Percentiles rank a stretch among this genome's conserved stretches.
These are phyloP conservation scores for Cladophialophora psammophila DNA, from an alignment of 2,329 filamentous ascomycete genomes.

Conservation along the genomic window DNA sequence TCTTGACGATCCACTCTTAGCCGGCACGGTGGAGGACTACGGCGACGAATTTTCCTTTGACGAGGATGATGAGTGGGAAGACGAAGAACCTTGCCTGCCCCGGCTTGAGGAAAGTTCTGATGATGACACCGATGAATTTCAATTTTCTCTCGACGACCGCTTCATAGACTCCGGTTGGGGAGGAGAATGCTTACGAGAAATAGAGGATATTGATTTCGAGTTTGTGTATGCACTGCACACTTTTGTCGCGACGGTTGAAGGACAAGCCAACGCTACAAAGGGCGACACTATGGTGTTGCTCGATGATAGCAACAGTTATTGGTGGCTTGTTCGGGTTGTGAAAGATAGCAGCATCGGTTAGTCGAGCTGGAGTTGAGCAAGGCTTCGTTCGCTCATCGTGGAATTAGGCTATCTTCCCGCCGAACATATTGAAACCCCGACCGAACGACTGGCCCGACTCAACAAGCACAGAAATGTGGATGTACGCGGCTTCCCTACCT, in stretches of 20 bases:
- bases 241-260: constrained; percentile 96
- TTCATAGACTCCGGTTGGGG: constrained; percentile 77
- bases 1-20: constrained; percentile 51
- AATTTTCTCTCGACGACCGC: constrained; percentile 63
- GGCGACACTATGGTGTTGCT: constrained; percentile 98
- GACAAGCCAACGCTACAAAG: constrained; percentile 97
- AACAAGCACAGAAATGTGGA: constrained; percentile 99
- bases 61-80: constrained; percentile 39
- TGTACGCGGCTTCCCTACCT: constrained; percentile 61
- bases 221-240: constrained; percentile 98
- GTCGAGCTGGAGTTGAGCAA: constrained; percentile 38
- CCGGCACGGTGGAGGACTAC: constrained; percentile 37
- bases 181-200: constrained; percentile 83
- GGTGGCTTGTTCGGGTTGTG: constrained; percentile 97
- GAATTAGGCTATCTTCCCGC: constrained; percentile 85
- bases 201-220: constrained; percentile 99
- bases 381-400: constrained; percentile 36
- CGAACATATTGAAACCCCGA: constrained; percentile 98
- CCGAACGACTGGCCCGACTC: constrained; percentile 86
- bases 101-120: constrained; percentile 55
- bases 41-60: constrained; percentile 23
- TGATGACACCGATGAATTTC: constrained; percentile 70
- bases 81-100: constrained; percentile 48
- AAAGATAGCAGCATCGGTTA: constrained; percentile 94
- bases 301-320: constrained; percentile 99